Evolutionary conservation across 352 stramenopile genomes (phyloP), one percentile per base, ranked within the genome.

Genomic region (Pythium sp.): DNA sequence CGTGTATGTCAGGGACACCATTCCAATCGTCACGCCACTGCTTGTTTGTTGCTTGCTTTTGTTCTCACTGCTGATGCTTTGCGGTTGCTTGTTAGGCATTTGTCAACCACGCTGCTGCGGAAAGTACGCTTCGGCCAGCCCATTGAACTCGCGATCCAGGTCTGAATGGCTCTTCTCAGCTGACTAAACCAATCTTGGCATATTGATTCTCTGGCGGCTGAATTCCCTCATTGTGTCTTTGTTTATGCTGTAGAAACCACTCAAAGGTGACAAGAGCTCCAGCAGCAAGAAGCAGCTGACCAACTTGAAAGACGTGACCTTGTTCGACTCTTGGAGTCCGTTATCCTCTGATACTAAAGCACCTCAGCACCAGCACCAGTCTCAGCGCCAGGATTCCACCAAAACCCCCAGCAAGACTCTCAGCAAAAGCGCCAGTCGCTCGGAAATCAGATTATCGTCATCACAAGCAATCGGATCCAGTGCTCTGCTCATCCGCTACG

Each of bases 91-190:
- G 9, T 49, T n/a, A 91, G 83, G 2, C 67, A 87, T 28, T 65
- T 85, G 26, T 92, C 83, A 20, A 79, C 83, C 7, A 70, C 72
- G 20, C 47, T 89, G 18, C 59, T 90, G 22, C 80, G 79, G 18
- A 87, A 89, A 74, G 80, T 92, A 11, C 78, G 77, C 28, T 80
- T 87, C 24, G 81, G 81, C 0, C 83, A 90, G 58, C 71, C 78
- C 5, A 73, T 92, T 2, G 73, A 85, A 24, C 46, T 70, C 20
- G 81, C 76, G 5, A 64, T 85, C 7, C 66, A 77, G 78, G 69
- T 81, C 68, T 61, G 41, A 5, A 32, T 32, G 30, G 30, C 30
- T 32, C 30, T 32, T 32, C 30, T 32, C 30, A 6, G 30, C 5
- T 32, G 30, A 3, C 30, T 32, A 32, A 32, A 5, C 5, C 30